Evolutionary conservation across 805 yeast species (phyloP).

Genomic region (Wickerhamomyces strasburgensis): DNA sequence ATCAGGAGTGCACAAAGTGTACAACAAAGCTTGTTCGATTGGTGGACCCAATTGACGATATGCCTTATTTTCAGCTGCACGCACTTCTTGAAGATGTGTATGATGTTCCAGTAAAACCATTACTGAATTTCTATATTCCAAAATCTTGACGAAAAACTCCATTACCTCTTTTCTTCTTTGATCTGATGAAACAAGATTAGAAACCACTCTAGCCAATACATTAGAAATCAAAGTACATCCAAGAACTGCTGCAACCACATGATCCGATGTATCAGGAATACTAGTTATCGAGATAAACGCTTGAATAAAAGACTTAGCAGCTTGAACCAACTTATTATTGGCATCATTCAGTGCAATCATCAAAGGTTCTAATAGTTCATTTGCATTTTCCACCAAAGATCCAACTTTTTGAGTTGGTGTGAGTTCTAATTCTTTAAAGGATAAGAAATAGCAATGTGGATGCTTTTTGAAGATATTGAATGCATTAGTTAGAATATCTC

Average conservation of each 20-base stretch:
- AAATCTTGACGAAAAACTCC: conserved; percentile 34
- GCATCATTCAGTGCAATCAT: conserved; percentile 34
- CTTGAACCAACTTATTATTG: conserved; percentile 30
- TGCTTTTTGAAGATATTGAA: conserved; percentile 28
- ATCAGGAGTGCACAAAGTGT: conserved; percentile 48
- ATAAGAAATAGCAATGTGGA: conserved; percentile 30
- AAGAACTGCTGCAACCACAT: conserved; percentile 32
- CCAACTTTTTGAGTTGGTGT: conserved; percentile 5
- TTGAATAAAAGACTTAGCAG: conserved; percentile 33
- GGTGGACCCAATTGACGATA: conserved; percentile 33
- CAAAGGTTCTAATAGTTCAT: conserved; percentile 29
- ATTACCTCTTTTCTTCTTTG: conserved; percentile 31
- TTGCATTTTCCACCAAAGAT: conserved; percentile 1
- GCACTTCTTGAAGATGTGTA: conserved; percentile 20
- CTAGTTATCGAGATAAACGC: conserved; percentile 28
- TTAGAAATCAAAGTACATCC: conserved; percentile 36
- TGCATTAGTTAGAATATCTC: conserved; percentile 27
- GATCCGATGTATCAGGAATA: conserved; percentile 25
- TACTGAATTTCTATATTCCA: conserved; percentile 33
- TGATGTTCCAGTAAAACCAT: conserved; percentile 24
- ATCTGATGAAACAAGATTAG: conserved; percentile 27
- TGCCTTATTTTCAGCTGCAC: conserved; percentile 23
- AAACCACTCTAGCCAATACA: conserved; percentile 31
- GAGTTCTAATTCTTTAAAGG: conserved; percentile 2
- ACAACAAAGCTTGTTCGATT: conserved; percentile 46